phyloP scores from a whole-genome alignment of 805 yeast species.

The Hanseniaspora thailandica region DNA sequence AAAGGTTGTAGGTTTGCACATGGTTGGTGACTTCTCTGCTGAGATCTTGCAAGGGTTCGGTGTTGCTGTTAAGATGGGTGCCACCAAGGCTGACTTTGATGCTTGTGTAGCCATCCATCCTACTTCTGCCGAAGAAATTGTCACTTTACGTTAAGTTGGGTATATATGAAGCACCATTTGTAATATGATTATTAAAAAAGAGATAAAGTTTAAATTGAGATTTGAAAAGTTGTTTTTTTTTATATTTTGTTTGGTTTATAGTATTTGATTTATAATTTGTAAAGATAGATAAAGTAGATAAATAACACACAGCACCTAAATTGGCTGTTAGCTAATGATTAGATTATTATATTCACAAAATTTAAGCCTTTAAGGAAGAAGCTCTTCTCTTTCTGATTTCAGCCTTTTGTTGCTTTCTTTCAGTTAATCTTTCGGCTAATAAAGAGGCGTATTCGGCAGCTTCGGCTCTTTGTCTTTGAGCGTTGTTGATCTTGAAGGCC shows the following conservation, averaged over 20 bases:
- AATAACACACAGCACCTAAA: neutral
- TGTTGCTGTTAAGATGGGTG: constrained; percentile 97
- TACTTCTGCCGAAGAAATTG: constrained; percentile 94
- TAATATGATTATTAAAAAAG: neutral
- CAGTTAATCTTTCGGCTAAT: constrained; percentile 95
- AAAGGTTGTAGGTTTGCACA: constrained; percentile 88
- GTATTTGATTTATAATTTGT: constrained; percentile 1
- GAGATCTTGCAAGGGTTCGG: constrained; percentile 98
- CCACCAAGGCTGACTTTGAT: constrained; percentile 92
- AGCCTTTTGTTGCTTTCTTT: constrained; percentile 96
- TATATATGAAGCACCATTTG: neutral
- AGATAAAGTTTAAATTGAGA: neutral
- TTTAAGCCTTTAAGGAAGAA: constrained; percentile 87
- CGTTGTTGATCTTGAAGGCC: constrained; percentile 88
- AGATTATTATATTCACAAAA: constrained; percentile 10
- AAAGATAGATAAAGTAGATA: constrained; percentile 16
- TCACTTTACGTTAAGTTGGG: constrained; percentile 39
- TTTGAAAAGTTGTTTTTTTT: neutral
- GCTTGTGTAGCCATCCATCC: constrained; percentile 97
- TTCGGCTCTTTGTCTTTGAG: constrained; percentile 98
- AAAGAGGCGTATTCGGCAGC: constrained; percentile 99
- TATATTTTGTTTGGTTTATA: neutral
- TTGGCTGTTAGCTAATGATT: neutral
- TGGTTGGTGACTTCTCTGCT: constrained; percentile 81
- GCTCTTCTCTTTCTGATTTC: constrained; percentile 99